These are phyloP conservation scores for Cornus florida DNA, from an alignment of 148 eudicot genomes.

Conservation along the genomic window DNA sequence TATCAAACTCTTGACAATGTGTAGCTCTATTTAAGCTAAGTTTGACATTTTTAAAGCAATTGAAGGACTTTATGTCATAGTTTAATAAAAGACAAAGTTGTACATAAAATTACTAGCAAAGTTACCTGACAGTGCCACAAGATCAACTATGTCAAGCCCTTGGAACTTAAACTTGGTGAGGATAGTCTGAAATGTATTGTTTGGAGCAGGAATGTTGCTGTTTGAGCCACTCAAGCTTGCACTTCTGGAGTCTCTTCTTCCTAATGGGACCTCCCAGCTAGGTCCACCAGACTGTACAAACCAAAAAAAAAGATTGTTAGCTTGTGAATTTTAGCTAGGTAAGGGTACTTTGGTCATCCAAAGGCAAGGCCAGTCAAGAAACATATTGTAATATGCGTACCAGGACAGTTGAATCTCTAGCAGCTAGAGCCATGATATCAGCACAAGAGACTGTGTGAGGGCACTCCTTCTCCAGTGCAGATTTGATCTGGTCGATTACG, in stretches of 20 bases:
- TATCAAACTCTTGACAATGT: no score
- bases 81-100: no score
- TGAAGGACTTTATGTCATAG: no score
- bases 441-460: slow-evolving; percentile 61
- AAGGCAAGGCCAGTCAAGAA: neutral
- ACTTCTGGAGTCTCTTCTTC: slow-evolving; percentile 71
- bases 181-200: slow-evolving; percentile 85
- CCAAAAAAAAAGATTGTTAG: neutral
- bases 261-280: slow-evolving; percentile 80
- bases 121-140: slow-evolving; percentile 88
- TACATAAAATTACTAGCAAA: neutral
- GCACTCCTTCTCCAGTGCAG: slow-evolving; percentile 49
- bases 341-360: neutral
- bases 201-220: slow-evolving; percentile 90
- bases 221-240: slow-evolving; percentile 94
- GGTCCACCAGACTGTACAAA: slow-evolving; percentile 73
- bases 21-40: no score
- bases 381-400: slow-evolving; percentile 27
- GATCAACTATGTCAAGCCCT: slow-evolving; percentile 74
- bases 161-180: slow-evolving; percentile 75
- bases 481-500: slow-evolving; percentile 50
- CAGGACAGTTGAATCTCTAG: slow-evolving; percentile 69
- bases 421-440: slow-evolving; percentile 46
- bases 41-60: no score
- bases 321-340: no score